These are phyloP conservation scores for Ophiognomonia clavigignenti-juglandacearum DNA, from an alignment of 2,329 filamentous ascomycete genomes.

Conservation along the genomic window DNA sequence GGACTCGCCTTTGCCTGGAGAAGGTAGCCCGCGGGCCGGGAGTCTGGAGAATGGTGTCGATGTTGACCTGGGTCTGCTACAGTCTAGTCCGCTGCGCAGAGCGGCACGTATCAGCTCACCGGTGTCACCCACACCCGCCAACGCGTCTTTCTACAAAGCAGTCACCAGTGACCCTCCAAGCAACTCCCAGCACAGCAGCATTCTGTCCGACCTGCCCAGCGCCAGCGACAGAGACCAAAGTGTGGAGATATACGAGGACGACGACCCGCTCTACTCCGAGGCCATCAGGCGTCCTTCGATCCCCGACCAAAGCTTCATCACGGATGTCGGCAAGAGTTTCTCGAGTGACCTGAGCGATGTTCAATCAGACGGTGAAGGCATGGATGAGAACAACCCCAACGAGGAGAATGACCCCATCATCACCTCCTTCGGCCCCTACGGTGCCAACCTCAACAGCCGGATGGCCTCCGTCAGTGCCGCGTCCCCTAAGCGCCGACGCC, in stretches of 20 bases:
- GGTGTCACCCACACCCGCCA: constrained; percentile 57
- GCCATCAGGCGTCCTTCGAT: constrained; percentile 17
- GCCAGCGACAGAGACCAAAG: constrained; percentile 26
- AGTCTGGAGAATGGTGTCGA: constrained; percentile 22
- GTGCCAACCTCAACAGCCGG: constrained; percentile 76
- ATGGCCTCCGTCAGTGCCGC: constrained; percentile 71
- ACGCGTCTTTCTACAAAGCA: constrained; percentile 19
- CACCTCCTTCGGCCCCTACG: constrained; percentile 87
- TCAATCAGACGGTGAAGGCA: constrained; percentile 35
- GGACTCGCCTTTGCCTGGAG: constrained; percentile 19
- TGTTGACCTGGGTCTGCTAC: constrained; percentile 36
- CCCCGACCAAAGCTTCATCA: constrained; percentile 38
- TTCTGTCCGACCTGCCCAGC: constrained; percentile 35
- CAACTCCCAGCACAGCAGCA: constrained; percentile 16
- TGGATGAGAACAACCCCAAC: constrained; percentile 65
- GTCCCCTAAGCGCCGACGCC: constrained; percentile 48
- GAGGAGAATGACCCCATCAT: constrained; percentile 94
- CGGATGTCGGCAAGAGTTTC: constrained; percentile 47
- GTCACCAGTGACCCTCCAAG: constrained; percentile 33
- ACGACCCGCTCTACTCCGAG: constrained; percentile 46
- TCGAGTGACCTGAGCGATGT: constrained; percentile 53
- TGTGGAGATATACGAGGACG: constrained; percentile 70
- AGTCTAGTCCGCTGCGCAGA: constrained; percentile 57
- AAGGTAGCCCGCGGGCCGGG: constrained; percentile 25
- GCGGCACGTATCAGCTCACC: constrained; percentile 64